phyloP scores from a whole-genome alignment of 352 stramenopile species.

The Globisporangium lucens region DNA sequence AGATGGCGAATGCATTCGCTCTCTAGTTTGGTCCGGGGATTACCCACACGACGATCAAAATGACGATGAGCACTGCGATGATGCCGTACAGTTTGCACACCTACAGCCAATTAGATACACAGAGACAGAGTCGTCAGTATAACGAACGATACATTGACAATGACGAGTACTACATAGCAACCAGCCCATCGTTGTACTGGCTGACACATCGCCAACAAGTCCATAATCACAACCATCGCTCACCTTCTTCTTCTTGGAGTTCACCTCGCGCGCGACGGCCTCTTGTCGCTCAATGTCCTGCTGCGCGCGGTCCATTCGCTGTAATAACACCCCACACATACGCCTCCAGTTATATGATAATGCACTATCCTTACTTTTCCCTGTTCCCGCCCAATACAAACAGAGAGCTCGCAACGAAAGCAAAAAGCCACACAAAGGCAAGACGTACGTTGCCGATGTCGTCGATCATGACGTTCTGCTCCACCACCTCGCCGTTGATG shows the following conservation, averaged over 20 bases:
- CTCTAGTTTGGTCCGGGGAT: slow-evolving; percentile 26
- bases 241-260: slow-evolving; percentile 70
- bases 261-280: slow-evolving; percentile 53
- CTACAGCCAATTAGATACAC: slow-evolving; percentile 15
- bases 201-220: background rate
- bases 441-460: slow-evolving; percentile 66
- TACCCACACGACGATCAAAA: slow-evolving; percentile 59
- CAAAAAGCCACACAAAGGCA: background rate
- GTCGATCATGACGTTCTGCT: slow-evolving; percentile 83
- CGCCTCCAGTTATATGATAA: background rate
- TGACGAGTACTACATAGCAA: no score
- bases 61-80: slow-evolving; percentile 61
- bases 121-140: slow-evolving; percentile 2
- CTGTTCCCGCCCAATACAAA: slow-evolving; percentile 1
- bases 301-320: slow-evolving; percentile 69
- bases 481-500: slow-evolving; percentile 82
- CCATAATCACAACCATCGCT: background rate
- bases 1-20: background rate
- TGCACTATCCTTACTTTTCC: no score
- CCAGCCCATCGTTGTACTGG: background rate
- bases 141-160: slow-evolving; percentile 5
- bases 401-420: background rate
- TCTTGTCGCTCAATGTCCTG: slow-evolving; percentile 62
- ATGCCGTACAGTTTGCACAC: slow-evolving; percentile 70
- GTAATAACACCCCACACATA: slow-evolving; percentile 8